Conservation (phyloP, 345 rosid species). For the Xanthoceras sorbifolium region DNA sequence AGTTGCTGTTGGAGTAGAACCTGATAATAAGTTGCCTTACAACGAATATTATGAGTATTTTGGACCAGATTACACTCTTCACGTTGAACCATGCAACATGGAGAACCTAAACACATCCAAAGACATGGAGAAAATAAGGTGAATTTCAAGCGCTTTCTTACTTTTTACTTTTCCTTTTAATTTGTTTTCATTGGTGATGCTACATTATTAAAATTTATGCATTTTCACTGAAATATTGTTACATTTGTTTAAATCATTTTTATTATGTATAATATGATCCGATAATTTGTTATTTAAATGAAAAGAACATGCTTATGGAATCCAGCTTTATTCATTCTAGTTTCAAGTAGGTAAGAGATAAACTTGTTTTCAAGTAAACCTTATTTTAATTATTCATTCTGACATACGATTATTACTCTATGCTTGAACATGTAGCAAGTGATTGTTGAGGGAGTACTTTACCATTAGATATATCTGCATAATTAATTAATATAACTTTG, state of each 20-base stretch:
- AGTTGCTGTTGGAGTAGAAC: constrained; percentile 96
- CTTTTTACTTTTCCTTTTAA: background rate
- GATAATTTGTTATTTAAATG: background rate
- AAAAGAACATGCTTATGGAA: background rate
- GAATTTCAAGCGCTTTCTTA: background rate
- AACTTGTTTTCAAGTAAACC: background rate
- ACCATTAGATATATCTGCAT: background rate
- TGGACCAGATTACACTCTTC: constrained; percentile 96
- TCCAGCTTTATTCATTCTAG: background rate
- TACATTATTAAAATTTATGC: constrained; percentile 3
- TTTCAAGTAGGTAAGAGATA: background rate
- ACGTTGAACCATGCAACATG: constrained; percentile 72
- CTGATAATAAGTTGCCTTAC: constrained; percentile 88
- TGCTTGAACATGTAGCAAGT: background rate
- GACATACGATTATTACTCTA: background rate
- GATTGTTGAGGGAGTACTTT: background rate
- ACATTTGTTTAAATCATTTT: background rate
- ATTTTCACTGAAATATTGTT: background rate
- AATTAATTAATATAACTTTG: background rate
- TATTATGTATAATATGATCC: background rate
- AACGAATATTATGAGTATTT: constrained; percentile 95
- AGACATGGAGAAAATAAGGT: constrained; percentile 96
- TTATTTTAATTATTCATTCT: background rate
- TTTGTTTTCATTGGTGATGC: background rate
- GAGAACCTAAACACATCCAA: constrained; percentile 77